Evolutionary conservation across 2,329 filamentous ascomycete species (phyloP), one percentile per base, ranked within the genome.

Genomic region (Beauveria sp.): DNA sequence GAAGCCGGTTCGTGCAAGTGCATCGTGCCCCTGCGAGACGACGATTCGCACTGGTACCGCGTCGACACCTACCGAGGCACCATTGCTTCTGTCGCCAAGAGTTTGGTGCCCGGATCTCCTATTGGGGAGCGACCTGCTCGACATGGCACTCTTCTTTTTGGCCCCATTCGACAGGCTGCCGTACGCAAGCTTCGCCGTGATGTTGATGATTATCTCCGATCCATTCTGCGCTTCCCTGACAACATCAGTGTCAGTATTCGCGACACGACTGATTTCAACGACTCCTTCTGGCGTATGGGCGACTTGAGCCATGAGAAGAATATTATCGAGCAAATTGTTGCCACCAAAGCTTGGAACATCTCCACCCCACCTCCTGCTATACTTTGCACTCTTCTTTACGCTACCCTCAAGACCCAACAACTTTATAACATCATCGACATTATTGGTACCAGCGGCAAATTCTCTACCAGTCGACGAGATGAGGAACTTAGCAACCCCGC

Each of bases 381-480:
- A 2, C 71, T 86, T 6, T 75, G 74, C 60, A 76, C 81, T 4
- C 71, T 86, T 3, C 78, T 79, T 2, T 77, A 78, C 6, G 83
- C 81, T 64, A 79, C 78, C 74, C 83, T 83, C 65, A 77, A 77
- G 60, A 73, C 74, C 50, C 75, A 75, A 7, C 78, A 77, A 8
- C 73, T 77, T 2, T 83, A 82, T 66, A 78, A 79, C 66, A 78
- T 84, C 45, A 80, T 82, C 67, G 77, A 81, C 43, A 73, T 86
- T 0, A 71, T 86, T 52, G 78, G 77, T 64, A 69, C 81, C 40
- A 84, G 77, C 54, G 78, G 80, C 7, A 75, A 74, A 50, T 69
- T 85, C 57, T 83, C 82, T 2, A 68, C 71, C 12, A 79, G 73
- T 22, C 77, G 83, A 48, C 76, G 79, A 31, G 72, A 72, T 3